phyloP scores from a whole-genome alignment of 257 asterid species.

The Cynanchum wilfordii region DNA sequence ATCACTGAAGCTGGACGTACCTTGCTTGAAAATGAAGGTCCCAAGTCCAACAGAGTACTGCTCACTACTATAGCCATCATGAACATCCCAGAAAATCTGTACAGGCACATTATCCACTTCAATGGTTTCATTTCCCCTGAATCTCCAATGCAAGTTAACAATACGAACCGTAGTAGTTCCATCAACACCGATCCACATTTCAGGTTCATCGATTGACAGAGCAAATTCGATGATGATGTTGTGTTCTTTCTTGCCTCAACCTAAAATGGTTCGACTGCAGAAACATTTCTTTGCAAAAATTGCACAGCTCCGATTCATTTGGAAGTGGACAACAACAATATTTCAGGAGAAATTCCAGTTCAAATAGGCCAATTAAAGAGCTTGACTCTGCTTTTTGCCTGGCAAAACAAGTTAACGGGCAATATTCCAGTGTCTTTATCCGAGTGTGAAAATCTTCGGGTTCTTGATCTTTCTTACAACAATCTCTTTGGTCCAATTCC shows the following conservation, averaged over 20 bases:
- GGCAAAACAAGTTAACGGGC: constrained; percentile 89
- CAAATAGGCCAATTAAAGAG: constrained; percentile 53
- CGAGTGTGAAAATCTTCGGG: constrained; percentile 61
- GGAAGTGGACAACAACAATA: constrained; percentile 74
- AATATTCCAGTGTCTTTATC: constrained; percentile 67
- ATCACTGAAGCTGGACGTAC: constrained; percentile 6
- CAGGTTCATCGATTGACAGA: constrained; percentile 52
- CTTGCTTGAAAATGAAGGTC: constrained; percentile 58
- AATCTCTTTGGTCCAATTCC: constrained; percentile 73
- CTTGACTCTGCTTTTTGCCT: constrained; percentile 74
- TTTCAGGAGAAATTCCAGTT: constrained; percentile 72
- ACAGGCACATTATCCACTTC: constrained; percentile 51
- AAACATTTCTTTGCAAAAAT: constrained; percentile 70
- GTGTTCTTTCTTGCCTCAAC: constrained; percentile 58
- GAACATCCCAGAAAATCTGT: constrained; percentile 82
- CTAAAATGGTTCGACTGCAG: constrained; percentile 58
- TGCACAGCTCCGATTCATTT: constrained; percentile 63
- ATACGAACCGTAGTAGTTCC: constrained; percentile 56
- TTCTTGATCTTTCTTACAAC: constrained; percentile 86
- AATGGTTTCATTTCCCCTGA: constrained; percentile 75
- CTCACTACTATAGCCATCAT: constrained; percentile 66
- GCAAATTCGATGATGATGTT: constrained; percentile 53
- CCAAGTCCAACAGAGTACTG: constrained; percentile 42
- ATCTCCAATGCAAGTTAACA: constrained; percentile 79
- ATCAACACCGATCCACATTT: constrained; percentile 81